Evolutionary conservation across 305 asterid species (phyloP).

Genomic region (Fraxinus latifolia): DNA sequence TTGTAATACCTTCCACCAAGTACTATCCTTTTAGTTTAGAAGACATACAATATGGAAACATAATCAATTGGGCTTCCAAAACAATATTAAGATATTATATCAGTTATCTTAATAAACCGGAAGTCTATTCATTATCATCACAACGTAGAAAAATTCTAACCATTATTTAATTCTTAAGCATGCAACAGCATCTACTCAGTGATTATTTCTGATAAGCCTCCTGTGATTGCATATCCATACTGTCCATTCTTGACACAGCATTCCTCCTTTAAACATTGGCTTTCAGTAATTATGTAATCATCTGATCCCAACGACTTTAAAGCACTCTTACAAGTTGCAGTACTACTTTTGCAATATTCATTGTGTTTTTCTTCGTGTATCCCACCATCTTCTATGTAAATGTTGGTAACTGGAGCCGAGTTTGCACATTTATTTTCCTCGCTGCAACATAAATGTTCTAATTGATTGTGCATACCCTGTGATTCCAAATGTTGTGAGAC

Average conservation of each 20-base stretch:
- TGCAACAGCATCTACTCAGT: constrained; percentile 30
- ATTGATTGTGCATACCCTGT: constrained; percentile 16
- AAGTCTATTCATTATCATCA: not conserved
- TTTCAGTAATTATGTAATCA: not conserved
- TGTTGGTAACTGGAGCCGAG: not conserved
- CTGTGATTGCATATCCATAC: constrained; percentile 33
- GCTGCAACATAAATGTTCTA: constrained; percentile 8
- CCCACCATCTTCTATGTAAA: constrained; percentile 1
- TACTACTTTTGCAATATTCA: constrained; percentile 7
- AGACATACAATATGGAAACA: not conserved
- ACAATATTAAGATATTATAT: too few relatives aligned
- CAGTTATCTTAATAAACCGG: not conserved
- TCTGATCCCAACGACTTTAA: constrained; percentile 48
- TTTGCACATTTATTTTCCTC: constrained; percentile 10
- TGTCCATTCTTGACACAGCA: constrained; percentile 33
- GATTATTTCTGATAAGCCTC: constrained; percentile 45
- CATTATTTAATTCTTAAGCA: not conserved
- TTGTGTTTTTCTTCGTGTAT: constrained; percentile 26
- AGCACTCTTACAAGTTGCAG: constrained; percentile 7
- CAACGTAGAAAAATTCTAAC: not conserved
- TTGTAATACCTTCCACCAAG: not conserved
- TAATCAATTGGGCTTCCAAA: not conserved
- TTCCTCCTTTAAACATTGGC: constrained; percentile 37
- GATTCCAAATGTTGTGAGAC: constrained; percentile 7
- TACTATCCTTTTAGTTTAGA: not conserved